phyloP scores from a whole-genome alignment of 345 rosid species.

The Brassica cretica region DNA sequence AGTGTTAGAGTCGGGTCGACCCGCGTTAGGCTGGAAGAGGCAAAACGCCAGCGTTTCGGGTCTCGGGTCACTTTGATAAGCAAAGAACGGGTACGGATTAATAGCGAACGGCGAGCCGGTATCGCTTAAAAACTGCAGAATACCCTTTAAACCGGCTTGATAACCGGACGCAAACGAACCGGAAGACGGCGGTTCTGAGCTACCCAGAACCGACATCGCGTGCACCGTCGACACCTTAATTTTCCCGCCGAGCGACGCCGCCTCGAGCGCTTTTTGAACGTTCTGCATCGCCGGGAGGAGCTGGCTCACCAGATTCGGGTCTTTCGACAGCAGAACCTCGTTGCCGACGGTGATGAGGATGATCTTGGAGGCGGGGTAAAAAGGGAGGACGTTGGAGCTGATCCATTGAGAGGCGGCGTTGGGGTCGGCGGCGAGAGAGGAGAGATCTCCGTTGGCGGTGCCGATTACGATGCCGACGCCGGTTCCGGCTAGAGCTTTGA shows the following conservation, averaged over 20 bases:
- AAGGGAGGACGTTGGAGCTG: conserved; percentile 67
- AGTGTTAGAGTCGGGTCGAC: conserved; percentile 74
- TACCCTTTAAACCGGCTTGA: conserved; percentile 56
- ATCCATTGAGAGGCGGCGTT: conserved; percentile 78
- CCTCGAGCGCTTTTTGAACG: conserved; percentile 65
- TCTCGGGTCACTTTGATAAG: conserved; percentile 81
- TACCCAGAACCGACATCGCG: conserved; percentile 73
- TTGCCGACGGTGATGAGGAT: conserved; percentile 83
- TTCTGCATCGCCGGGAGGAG: conserved; percentile 88
- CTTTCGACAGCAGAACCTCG: conserved; percentile 75
- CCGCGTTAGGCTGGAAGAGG: conserved; percentile 84
- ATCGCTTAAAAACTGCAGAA: conserved; percentile 68
- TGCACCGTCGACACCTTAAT: conserved; percentile 89
- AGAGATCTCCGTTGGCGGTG: conserved; percentile 69
- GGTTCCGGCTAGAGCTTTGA: conserved; percentile 75
- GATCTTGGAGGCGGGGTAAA: conserved; percentile 82
- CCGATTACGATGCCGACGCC: conserved; percentile 81
- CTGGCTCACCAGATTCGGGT: conserved; percentile 65
- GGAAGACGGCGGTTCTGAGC: conserved; percentile 86
- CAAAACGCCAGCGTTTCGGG: conserved; percentile 88
- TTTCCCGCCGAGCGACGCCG: conserved; percentile 72
- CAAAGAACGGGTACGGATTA: conserved; percentile 94
- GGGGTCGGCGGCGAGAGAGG: conserved; percentile 77
- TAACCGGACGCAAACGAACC: conserved; percentile 60
- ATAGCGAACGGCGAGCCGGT: conserved; percentile 74